These are phyloP conservation scores for Pythium coloratum DNA, from an alignment of 352 stramenopile species.

Conservation along the genomic window DNA sequence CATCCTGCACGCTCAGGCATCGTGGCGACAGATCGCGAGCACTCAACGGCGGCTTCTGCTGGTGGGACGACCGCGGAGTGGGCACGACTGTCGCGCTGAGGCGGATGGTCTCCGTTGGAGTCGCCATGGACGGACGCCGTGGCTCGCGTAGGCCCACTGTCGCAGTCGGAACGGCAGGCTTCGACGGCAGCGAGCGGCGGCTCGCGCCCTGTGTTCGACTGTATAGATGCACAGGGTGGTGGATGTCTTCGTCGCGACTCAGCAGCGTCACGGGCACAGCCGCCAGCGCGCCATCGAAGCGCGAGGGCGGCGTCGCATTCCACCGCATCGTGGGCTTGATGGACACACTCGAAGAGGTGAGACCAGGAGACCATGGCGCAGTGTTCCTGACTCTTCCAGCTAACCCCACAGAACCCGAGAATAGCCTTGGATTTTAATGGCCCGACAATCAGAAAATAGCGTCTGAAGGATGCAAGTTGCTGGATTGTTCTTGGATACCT, in stretches of 20 bases:
- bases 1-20: background rate
- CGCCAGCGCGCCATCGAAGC: conserved; percentile 20
- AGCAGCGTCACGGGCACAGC: conserved; percentile 25
- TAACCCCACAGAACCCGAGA: background rate
- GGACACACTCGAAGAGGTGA: background rate
- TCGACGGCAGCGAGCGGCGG: conserved; percentile 3
- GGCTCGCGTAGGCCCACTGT: background rate
- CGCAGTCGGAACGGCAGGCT: background rate
- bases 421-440: background rate
- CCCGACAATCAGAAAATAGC: background rate
- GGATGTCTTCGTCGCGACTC: conserved; percentile 25
- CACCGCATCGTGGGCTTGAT: conserved; percentile 12
- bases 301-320: conserved; percentile 8
- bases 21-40: background rate
- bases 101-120: conserved; percentile 14
- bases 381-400: background rate
- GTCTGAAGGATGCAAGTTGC: background rate
- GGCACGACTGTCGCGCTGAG: conserved; percentile 13
- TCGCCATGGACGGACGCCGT: background rate
- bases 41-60: background rate
- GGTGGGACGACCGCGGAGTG: background rate
- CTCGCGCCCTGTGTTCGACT: background rate
- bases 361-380: too few species aligned
- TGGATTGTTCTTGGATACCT: background rate
- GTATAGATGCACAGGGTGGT: conserved; percentile 11